Evolutionary conservation across 495 filamentous ascomycete genomes (phyloP), one percentile per base, ranked within the genome.

Genomic region (Lichenothelia convexa): DNA sequence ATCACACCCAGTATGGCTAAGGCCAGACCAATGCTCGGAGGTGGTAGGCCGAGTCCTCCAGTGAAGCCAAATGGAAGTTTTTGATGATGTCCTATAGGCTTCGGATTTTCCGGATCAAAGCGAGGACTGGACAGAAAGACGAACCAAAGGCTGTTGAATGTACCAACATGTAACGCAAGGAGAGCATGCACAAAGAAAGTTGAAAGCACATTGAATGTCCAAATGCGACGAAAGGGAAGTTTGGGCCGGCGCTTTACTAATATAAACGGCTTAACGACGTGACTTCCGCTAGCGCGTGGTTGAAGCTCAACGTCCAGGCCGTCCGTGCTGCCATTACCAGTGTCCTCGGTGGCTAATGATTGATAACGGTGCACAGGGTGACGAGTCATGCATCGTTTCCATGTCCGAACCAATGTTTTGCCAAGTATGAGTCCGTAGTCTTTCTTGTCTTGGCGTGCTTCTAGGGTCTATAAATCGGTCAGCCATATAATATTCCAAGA

Each of bases 111-210:
- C 6, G 68, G 64, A 7, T 55, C 45, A 39, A 46, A 59, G 31
- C 64, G 66, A 0, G 78, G 75, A 2, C 71, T 71, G 6, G 74
- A 75, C 34, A 87, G 59, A 49, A 78, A 80, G 18, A 79, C 65
- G 34, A 76, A 79, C 31, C 76, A 77, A 45, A 85, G 63, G 32
- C 75, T 65, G 54, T 75, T 78, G 62, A 80, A 87, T 5, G 79
- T 73, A 23, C 73, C 69, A 22, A 75, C 72, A 51, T 87, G 80
- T 43, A 80, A 62, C n/a, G 73, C 69, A 12, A 86, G 60, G 6
- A 82, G 60, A 26, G 67, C 70, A 22, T 82, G 75, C 3, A 65
- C 62, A 22, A 79, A 45, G 1, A 84, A 55, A 0, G 76, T 77
- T 5, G 66, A 51, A 16, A 75, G 40, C 5, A 82, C 64, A 30